Evolutionary conservation across 805 yeast species (phyloP), one percentile per base, ranked within the genome.

Genomic region (Sungouiozyma ichnusensis): DNA sequence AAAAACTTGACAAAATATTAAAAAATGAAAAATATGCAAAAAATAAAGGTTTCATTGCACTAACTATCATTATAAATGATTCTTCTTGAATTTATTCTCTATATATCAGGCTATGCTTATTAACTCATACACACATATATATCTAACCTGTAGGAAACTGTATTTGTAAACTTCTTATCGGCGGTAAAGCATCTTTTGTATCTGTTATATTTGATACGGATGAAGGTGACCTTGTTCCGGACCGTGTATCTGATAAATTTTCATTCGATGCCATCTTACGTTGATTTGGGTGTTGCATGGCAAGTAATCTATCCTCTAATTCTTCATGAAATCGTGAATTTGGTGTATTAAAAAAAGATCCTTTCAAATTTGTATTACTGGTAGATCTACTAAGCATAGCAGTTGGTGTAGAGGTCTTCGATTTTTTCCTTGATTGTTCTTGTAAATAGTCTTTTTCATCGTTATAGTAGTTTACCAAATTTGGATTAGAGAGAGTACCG

Each of bases 151-250:
- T 54, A 39, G 60, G 62, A 38, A 59, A 59, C 43, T 51, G 61
- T 16, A 59, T 35, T 37, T 55, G 61, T 42, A 59, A 45, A 48
- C 62, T 58, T 44, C 64, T 50, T 24, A 59, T 47, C 17, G 64
- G 60, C 24, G 64, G 64, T 29, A 59, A 45, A 13, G 49, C 27
- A 20, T 35, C 32, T 19, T 38, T 35, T 16, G 37, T 7, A 17
- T 37, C 40, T 29, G 29, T 33, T 18, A 33, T 9, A 35, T 40
- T 39, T 20, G 16, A n/a, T 19, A 38, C 40, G 3, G 42, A 32
- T 34, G 40, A 35, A 13, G 42, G 11, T 37, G 35, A 16, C 16
- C 11, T 29, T 29, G 15, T 20, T 31, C 35, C 24, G 33, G 41
- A 20, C 15, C 36, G 14, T 38, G 42, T 4, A 20, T 19, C 29